These are phyloP conservation scores for Simmondsia chinensis DNA, from an alignment of 148 eudicot species.

Conservation along the genomic window DNA sequence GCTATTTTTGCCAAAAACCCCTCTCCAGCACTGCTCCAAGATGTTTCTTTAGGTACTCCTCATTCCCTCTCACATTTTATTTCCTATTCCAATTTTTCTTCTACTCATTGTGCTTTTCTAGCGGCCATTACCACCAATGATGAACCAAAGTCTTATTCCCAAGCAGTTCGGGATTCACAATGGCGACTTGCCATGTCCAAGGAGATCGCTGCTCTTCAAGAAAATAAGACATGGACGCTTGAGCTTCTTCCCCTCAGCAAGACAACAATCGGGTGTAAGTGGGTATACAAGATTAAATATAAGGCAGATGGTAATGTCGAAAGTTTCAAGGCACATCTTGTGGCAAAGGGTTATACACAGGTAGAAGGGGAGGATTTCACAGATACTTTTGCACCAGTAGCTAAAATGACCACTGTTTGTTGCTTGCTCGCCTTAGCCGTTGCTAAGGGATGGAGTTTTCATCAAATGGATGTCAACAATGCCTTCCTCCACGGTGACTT, in stretches of 20 bases:
- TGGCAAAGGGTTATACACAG: background rate
- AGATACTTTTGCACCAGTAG: no score
- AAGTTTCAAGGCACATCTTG: background rate
- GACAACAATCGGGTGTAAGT: background rate
- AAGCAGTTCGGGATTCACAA: background rate
- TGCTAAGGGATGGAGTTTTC: background rate
- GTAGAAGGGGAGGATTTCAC: background rate
- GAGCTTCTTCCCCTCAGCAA: background rate
- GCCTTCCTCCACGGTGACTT: background rate
- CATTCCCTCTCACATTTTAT: background rate
- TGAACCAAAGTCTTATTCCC: background rate
- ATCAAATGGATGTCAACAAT: background rate
- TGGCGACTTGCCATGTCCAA: background rate
- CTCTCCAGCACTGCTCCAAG: background rate
- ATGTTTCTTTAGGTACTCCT: background rate
- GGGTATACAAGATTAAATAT: background rate
- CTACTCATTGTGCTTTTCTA: background rate
- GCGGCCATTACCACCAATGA: background rate
- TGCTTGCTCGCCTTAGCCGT: background rate
- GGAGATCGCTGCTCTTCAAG: background rate
- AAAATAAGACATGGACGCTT: background rate
- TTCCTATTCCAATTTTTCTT: background rate
- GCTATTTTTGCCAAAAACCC: no score
- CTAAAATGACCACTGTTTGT: background rate
- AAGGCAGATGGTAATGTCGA: background rate